phyloP scores from a whole-genome alignment of 2,329 filamentous ascomycete species.

The Eurotiales sp. region DNA sequence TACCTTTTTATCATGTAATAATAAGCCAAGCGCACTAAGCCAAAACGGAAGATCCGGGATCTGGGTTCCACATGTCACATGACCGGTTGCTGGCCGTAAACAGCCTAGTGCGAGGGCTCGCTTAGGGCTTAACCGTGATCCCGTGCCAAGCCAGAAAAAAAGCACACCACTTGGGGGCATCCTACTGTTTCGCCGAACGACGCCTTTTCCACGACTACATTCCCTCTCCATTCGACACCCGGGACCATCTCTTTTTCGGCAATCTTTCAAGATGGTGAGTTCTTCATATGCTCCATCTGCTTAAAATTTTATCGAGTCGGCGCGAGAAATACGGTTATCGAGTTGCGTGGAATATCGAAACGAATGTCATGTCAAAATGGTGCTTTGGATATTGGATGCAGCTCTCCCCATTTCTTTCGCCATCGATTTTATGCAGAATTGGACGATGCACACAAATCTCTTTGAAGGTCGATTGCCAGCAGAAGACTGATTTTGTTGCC shows the following conservation, averaged over 20 bases:
- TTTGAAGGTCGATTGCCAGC: not conserved
- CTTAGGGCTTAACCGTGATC: conserved; percentile 29
- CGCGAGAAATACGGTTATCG: not conserved
- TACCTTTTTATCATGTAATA: too few species aligned
- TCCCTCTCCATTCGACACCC: conserved; percentile 21
- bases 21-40: too few species aligned
- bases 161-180: conserved; percentile 33
- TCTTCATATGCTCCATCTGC: conserved; percentile 16
- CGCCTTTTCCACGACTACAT: conserved; percentile 4
- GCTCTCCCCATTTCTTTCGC: not conserved
- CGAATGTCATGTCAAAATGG: too few species aligned
- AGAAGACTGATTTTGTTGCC: conserved; percentile 26
- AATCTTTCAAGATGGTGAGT: conserved; percentile 44
- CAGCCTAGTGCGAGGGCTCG: conserved; percentile 40
- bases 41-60: conserved; percentile 8
- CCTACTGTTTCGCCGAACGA: conserved; percentile 19
- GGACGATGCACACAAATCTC: too few species aligned
- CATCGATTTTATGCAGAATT: not conserved
- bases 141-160: conserved; percentile 36
- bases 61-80: not conserved
- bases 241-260: conserved; percentile 42
- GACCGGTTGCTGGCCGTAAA: conserved; percentile 14
- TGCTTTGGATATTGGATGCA: too few species aligned
- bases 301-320: not conserved
- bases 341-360: not conserved